Conservation (phyloP, 2,329 filamentous ascomycete genomes). For the Aureobasidium uvarum region DNA sequence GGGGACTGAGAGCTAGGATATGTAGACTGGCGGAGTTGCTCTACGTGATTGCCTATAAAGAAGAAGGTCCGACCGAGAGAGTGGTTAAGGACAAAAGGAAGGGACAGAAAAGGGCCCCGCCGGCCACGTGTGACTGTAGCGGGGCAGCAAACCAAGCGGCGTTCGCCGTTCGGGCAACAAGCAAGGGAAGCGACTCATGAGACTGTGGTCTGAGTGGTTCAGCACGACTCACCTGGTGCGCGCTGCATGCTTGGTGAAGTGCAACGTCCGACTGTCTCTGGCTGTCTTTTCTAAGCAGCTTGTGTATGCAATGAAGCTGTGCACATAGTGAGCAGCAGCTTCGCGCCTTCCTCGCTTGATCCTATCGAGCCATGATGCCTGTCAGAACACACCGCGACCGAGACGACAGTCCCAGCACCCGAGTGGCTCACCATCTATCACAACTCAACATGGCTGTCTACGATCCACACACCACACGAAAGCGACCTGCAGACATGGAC, state of each 20-base stretch:
- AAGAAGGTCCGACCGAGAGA: neutral
- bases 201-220: neutral
- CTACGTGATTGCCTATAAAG: too few relatives aligned
- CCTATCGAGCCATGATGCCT: neutral
- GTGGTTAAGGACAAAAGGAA: neutral
- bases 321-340: conserved; percentile 6
- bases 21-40: neutral
- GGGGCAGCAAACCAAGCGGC: neutral
- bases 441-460: neutral
- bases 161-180: neutral
- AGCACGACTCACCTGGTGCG: neutral
- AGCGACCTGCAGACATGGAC: conserved; percentile 3
- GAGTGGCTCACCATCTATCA: neutral
- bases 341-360: neutral
- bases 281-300: conserved; percentile 13
- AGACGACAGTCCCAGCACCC: conserved; percentile 20
- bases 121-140: neutral
- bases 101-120: conserved; percentile 1
- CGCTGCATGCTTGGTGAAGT: neutral
- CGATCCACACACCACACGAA: neutral
- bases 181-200: too few relatives aligned
- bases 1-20: too few relatives aligned
- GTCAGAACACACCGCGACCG: neutral
- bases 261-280: conserved; percentile 9
- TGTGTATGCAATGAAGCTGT: conserved; percentile 12